phyloP scores from a whole-genome alignment of 805 yeast genomes.

The Monosporozyma servazzii region DNA sequence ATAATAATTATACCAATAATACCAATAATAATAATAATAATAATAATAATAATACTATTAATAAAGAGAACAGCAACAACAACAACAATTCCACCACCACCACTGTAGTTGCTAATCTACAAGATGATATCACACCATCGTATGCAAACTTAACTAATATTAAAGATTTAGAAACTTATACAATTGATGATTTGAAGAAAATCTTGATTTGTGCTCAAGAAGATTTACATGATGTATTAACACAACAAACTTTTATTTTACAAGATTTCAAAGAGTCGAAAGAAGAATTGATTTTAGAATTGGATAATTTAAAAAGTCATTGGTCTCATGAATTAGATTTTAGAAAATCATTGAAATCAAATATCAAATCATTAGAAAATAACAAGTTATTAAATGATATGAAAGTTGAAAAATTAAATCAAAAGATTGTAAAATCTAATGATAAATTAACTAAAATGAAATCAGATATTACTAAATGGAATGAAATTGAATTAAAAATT shows the following conservation, averaged over 20 bases:
- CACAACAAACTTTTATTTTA: constrained; percentile 18
- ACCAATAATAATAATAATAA: background rate
- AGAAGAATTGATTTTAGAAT: constrained; percentile 21
- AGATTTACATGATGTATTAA: constrained; percentile 27
- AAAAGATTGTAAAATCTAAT: constrained; percentile 20
- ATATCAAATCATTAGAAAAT: constrained; percentile 28
- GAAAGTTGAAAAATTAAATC: constrained; percentile 22
- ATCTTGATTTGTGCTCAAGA: constrained; percentile 28
- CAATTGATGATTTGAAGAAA: constrained; percentile 27
- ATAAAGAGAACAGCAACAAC: too few species aligned
- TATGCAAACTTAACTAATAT: constrained; percentile 23
- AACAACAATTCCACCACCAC: background rate
- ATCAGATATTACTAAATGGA: constrained; percentile 24
- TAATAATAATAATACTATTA: background rate
- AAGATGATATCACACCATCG: constrained; percentile 12
- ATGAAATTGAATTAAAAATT: constrained; percentile 11
- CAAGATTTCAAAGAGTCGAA: constrained; percentile 27
- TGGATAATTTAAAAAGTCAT: constrained; percentile 24
- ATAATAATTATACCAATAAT: background rate
- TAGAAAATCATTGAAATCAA: constrained; percentile 26
- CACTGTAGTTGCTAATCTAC: constrained; percentile 4
- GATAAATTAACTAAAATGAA: constrained; percentile 23
- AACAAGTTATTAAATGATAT: constrained; percentile 26
- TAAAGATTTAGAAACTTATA: constrained; percentile 23
- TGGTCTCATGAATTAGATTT: constrained; percentile 29